Evolutionary conservation across 148 eudicot species (phyloP), one percentile per base, ranked within the genome.

Genomic region (Persicaria tinctoria): DNA sequence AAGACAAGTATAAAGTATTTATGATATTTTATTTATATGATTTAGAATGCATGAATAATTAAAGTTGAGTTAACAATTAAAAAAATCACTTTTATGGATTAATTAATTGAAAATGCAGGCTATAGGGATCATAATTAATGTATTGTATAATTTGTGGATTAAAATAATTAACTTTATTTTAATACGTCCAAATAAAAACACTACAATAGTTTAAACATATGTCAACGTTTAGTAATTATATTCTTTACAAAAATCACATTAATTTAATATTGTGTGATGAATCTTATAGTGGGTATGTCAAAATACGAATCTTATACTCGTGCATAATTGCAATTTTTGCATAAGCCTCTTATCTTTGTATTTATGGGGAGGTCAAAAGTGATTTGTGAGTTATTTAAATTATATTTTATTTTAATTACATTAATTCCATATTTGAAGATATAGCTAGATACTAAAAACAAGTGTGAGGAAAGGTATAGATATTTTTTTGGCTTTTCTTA

Each of bases 11-110:
- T 12, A 4, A 7, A 32, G 45, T 27, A 20, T 12, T 59, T 23
- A 59, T 17, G 38, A 20, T 0, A 17, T 62, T 60, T 62, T 62
- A 17, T 6, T 62, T 23, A 45, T 62, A 62, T 62, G 32, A 4
- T 27, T 4, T 62, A n/a, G 68, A 8, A 12, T 0, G 68, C 8
- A 18, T 59, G 27, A 0, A 23, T 23, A 23, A 23, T 0, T 23
- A 59, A 59, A 59, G 64, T 17, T 62, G 68, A 44, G 32, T 62
- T 62, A 10, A 62, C 68, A 62, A 63, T 63, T 27, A 59, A 63
- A 1, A 32, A 16, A 57, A 11, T 63, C 16, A n/a, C 16, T 63
- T 50, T 12, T 63, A 63, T 10, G 32, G 46, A 50, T 50, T 50
- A 12, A 5, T 9, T 63, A 27, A 11, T 63, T 32, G 68, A 14